phyloP scores from a whole-genome alignment of 1,284 basidiomycete species.

The Cutaneotrichosporon daszewskae region DNA sequence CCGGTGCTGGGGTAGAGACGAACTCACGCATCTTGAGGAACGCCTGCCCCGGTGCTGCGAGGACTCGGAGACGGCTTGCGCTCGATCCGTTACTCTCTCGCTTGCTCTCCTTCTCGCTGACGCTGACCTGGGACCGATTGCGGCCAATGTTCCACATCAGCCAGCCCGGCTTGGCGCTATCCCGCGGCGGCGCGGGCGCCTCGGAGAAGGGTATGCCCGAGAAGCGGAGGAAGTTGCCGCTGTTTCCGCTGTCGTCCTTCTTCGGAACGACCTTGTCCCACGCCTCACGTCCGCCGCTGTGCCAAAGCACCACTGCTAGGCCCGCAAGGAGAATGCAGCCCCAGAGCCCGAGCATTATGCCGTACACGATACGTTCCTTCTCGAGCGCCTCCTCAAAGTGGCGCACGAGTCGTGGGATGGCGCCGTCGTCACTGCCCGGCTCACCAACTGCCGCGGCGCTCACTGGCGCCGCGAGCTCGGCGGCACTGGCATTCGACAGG shows the following conservation, averaged over 20 bases:
- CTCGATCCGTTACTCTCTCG: neutral
- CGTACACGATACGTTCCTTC: conserved; percentile 76
- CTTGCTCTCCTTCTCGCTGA: no score
- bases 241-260: no score
- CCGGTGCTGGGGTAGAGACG: neutral
- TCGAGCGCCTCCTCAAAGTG: conserved; percentile 66
- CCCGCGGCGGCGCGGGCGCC: no score
- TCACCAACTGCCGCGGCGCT: conserved; percentile 71
- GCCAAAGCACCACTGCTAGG: conserved; percentile 35
- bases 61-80: neutral
- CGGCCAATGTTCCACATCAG: no score
- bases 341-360: conserved; percentile 74
- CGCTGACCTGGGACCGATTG: no score
- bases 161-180: no score
- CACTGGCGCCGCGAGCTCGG: conserved; percentile 72
- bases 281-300: no score
- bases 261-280: no score
- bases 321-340: conserved; percentile 39
- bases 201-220: neutral
- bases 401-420: conserved; percentile 66
- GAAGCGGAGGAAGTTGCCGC: no score
- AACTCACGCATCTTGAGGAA: neutral
- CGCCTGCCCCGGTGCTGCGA: neutral
- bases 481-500: conserved; percentile 61
- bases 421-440: conserved; percentile 50